Conservation (phyloP, 2,329 filamentous ascomycete genomes). For the Sphaerulina populicola region DNA sequence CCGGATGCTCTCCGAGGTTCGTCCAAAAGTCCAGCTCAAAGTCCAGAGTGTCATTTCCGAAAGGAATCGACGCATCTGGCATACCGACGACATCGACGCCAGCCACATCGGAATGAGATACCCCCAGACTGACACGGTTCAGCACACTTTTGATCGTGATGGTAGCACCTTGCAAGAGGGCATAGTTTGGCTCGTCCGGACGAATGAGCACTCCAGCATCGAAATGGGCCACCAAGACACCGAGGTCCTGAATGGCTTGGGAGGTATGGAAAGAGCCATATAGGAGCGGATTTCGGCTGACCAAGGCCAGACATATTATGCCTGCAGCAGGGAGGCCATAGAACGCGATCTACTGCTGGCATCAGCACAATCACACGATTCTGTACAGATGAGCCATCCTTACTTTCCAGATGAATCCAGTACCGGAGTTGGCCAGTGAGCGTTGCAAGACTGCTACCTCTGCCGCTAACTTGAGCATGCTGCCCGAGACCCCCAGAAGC, state of each 20-base stretch:
- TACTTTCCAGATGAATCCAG: conserved; percentile 31
- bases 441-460: conserved; percentile 29
- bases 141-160: conserved; percentile 29
- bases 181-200: conserved; percentile 28
- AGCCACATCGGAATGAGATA: neutral
- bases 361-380: neutral
- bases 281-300: conserved; percentile 16
- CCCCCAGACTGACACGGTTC: conserved; percentile 5
- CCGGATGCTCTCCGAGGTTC: conserved; percentile 29
- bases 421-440: conserved; percentile 32
- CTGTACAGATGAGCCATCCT: conserved; percentile 11
- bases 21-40: conserved; percentile 31
- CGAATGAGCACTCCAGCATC: conserved; percentile 28
- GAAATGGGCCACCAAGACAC: conserved; percentile 30
- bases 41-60: conserved; percentile 12
- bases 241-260: conserved; percentile 29
- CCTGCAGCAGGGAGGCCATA: conserved; percentile 34
- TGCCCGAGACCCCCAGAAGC: conserved; percentile 24
- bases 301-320: conserved; percentile 27
- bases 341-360: conserved; percentile 26
- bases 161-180: conserved; percentile 26
- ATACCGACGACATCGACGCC: neutral
- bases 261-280: conserved; percentile 4
- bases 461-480: conserved; percentile 29
- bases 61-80: conserved; percentile 5